phyloP scores from a whole-genome alignment of 2,329 filamentous ascomycete genomes.

The Nothophoma quercina region DNA sequence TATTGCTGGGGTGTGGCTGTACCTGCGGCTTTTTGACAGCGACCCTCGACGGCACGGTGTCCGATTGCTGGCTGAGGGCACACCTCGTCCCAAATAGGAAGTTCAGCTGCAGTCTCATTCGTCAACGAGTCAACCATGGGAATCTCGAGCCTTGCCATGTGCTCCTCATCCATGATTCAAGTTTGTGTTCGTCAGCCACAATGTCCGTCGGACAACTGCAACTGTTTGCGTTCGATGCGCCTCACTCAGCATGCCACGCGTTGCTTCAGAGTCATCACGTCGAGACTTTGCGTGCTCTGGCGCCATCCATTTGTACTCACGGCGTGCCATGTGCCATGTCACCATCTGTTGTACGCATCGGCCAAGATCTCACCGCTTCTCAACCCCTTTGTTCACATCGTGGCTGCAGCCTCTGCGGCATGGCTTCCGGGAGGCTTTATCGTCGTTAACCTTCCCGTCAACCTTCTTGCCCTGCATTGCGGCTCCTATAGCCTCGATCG shows the following conservation, averaged over 20 bases:
- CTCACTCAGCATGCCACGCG: constrained; percentile 26
- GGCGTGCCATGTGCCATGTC: constrained; percentile 29
- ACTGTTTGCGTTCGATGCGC: neutral
- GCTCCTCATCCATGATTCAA: constrained; percentile 12
- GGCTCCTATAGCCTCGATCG: constrained; percentile 14
- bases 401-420: neutral
- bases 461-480: constrained; percentile 20
- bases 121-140: constrained; percentile 24
- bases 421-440: constrained; percentile 3
- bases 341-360: constrained; percentile 19
- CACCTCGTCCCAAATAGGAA: constrained; percentile 26
- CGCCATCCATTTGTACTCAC: constrained; percentile 21
- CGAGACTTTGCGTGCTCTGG: constrained; percentile 24
- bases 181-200: constrained; percentile 6
- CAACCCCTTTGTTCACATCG: neutral
- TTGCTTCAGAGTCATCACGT: constrained; percentile 25
- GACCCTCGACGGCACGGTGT: no score
- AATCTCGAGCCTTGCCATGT: constrained; percentile 4
- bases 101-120: constrained; percentile 22
- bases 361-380: constrained; percentile 19
- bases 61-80: constrained; percentile 30
- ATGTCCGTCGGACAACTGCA: constrained; percentile 8
- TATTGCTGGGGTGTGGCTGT: constrained; percentile 28
- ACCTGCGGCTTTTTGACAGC: no score
- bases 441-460: neutral